Conservation (phyloP, 306 rosid genomes). For the Vicia villosa region DNA sequence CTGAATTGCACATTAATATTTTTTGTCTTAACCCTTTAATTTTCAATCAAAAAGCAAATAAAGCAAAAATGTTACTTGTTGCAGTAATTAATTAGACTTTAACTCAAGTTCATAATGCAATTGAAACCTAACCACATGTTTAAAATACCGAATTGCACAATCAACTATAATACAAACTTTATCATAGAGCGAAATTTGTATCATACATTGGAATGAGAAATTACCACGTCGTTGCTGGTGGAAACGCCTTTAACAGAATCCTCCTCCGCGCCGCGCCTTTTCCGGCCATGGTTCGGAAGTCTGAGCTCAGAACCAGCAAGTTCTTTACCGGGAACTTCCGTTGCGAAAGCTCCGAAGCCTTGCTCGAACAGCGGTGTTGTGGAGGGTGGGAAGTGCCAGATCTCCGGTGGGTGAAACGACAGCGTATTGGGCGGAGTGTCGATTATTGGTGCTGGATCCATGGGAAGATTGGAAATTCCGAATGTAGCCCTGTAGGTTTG, state of each 20-base stretch:
- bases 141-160: neutral
- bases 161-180: neutral
- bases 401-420: constrained; percentile 64
- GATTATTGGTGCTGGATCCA: constrained; percentile 80
- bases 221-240: constrained; percentile 64
- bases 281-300: constrained; percentile 35
- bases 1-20: neutral
- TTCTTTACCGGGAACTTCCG: constrained; percentile 43
- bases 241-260: constrained; percentile 59
- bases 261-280: constrained; percentile 55
- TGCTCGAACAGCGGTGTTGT: constrained; percentile 50
- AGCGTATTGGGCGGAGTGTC: constrained; percentile 49
- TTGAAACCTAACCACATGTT: neutral
- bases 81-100: neutral
- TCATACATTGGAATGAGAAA: constrained; percentile 18
- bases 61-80: neutral
- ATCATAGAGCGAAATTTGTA: neutral
- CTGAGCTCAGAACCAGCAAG: constrained; percentile 48
- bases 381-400: constrained; percentile 63
- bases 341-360: constrained; percentile 43
- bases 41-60: neutral
- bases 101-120: neutral
- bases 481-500: constrained; percentile 8
- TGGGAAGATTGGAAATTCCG: constrained; percentile 19
- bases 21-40: neutral